Evolutionary conservation across 306 rosid genomes (phyloP), one percentile per base, ranked within the genome.

Genomic region (Rubus parviflorus): DNA sequence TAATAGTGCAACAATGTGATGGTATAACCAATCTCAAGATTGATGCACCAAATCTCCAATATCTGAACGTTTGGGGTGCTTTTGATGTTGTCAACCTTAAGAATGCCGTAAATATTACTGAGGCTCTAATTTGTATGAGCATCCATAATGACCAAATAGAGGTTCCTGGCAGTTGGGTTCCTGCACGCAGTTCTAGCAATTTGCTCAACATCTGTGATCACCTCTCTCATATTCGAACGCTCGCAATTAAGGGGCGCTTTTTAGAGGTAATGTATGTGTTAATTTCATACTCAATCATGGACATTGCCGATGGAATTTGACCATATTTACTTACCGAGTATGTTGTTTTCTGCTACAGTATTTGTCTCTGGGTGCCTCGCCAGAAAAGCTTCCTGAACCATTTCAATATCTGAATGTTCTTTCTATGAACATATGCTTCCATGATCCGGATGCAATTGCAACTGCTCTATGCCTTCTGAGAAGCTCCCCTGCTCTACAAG

Each of bases 401-500:
- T 82, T 83, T 80, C 5, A 38, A 54, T 76, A 86, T 81, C 83
- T 89, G 52, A 83, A 42, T 57, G 84, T 70, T 81, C 92, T 89
- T 68, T 86, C 87, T 37, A 17, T 86, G 25, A 76, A 81, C 64
- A 79, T 89, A 46, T 74, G 82, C 80, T 86, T 89, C 83, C 66
- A 84, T 22, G 89, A 81, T 62, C 5, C 20, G 20, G 84, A 84
- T 48, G 90, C 86, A 81, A 77, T 86, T 74, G 79, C 82, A 67
- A 76, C 88, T 80, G 81, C 87, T 49, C 80, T 84, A 30, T 89
- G 86, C 87, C 70, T 89, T 14, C 49, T 89, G 64, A 83, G 88
- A 81, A 87, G 88, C 81, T 87, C 88, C 42, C 90, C 93, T 70
- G 82, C 80, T 79, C 83, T 85, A 22, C 88, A 74, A 58, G 89